These are phyloP conservation scores for Arthrobotrys sinensis DNA, from an alignment of 2,329 filamentous ascomycete genomes.

Conservation along the genomic window DNA sequence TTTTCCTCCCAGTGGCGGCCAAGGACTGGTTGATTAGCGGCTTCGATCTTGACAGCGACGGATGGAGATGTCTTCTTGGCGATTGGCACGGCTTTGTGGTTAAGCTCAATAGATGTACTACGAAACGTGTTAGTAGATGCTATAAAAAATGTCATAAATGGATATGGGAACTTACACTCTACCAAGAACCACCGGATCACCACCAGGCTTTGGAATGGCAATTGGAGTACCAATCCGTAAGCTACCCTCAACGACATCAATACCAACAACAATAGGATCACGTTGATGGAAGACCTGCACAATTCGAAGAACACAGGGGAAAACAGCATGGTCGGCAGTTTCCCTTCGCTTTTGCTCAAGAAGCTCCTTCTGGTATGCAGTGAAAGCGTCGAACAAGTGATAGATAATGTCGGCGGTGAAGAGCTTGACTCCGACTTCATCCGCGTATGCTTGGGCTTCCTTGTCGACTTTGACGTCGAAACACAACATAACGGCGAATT, in stretches of 20 bases:
- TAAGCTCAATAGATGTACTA: constrained; percentile 95
- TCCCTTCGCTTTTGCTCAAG: constrained; percentile 95
- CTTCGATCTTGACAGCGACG: constrained; percentile 98
- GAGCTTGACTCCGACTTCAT: constrained; percentile 95
- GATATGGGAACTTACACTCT: constrained; percentile 81
- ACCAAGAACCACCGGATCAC: constrained; percentile 87
- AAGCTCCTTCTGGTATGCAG: constrained; percentile 89
- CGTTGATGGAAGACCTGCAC: constrained; percentile 99
- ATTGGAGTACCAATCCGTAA: constrained; percentile 91
- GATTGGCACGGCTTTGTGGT: constrained; percentile 92
- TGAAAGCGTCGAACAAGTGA: constrained; percentile 97
- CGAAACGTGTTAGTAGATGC: constrained; percentile 63
- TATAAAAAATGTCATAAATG: constrained; percentile 10
- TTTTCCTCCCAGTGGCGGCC: constrained; percentile 94
- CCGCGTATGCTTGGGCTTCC: constrained; percentile 89
- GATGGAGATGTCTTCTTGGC: constrained; percentile 98
- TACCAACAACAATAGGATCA: constrained; percentile 91
- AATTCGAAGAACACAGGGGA: constrained; percentile 90
- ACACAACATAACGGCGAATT: constrained; percentile 92
- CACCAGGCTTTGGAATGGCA: constrained; percentile 85
- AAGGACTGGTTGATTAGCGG: constrained; percentile 90
- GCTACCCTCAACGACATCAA: constrained; percentile 93
- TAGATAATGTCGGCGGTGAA: constrained; percentile 99
- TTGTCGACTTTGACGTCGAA: constrained; percentile 99
- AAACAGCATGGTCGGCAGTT: constrained; percentile 93